Conservation (phyloP, 2,329 filamentous ascomycete genomes). For the Talaromyces funiculosus region DNA sequence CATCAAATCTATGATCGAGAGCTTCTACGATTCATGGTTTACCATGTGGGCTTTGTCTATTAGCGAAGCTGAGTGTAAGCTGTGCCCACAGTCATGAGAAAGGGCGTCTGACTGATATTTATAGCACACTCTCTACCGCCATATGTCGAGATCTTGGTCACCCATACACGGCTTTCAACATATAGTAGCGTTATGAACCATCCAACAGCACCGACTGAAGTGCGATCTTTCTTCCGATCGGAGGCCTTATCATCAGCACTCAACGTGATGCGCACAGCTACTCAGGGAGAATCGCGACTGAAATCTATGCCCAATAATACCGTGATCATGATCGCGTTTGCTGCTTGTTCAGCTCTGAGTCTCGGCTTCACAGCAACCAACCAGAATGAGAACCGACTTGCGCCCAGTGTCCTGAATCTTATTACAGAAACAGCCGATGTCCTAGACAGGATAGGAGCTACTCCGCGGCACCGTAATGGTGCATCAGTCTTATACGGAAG, state of each 20-base stretch:
- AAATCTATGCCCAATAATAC: constrained; percentile 76
- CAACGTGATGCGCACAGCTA: constrained; percentile 68
- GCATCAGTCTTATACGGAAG: constrained; percentile 57
- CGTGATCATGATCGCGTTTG: constrained; percentile 72
- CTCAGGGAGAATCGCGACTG: constrained; percentile 63
- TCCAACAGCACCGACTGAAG: constrained; percentile 62
- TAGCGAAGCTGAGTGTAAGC: constrained; percentile 48
- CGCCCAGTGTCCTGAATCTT: constrained; percentile 58
- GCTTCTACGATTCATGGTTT: constrained; percentile 62
- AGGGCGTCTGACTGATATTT: background rate
- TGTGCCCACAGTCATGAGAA: background rate
- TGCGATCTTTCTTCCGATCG: constrained; percentile 67
- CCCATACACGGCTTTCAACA: constrained; percentile 67
- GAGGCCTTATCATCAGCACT: constrained; percentile 65
- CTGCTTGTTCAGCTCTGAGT: constrained; percentile 63
- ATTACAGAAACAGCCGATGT: constrained; percentile 65
- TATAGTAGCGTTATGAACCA: constrained; percentile 72
- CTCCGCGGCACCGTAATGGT: constrained; percentile 61
- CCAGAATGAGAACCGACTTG: constrained; percentile 32
- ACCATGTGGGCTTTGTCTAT: constrained; percentile 57
- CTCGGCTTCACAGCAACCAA: constrained; percentile 55
- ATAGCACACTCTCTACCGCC: constrained; percentile 52
- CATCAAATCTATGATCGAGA: constrained; percentile 57
- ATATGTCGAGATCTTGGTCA: constrained; percentile 69
- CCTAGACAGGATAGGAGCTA: constrained; percentile 62